Base-by-base conservation (phyloP, 441 rosid genomes). In the Bruguiera hainesii region DNA sequence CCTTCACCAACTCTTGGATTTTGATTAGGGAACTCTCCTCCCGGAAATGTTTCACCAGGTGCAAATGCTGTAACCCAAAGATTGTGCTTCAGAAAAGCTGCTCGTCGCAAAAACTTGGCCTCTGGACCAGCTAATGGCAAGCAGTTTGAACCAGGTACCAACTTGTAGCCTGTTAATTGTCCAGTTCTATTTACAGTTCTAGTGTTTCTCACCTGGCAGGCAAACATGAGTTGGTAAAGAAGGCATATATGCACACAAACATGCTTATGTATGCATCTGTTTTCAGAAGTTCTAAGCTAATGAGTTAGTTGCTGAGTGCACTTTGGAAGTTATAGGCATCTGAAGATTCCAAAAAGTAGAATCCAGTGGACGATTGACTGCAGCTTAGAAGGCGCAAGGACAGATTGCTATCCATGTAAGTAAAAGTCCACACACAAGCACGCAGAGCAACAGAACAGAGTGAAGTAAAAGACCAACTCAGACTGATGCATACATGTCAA, bases 21-120 rank as follows among this genome's bases (percentile, higher is more conserved):
- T 73, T 89, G 97, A 78, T 89, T 87, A 20, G 97, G 97, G 64
- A 89, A 91, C 61, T 89, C 97, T 69, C 97, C 97, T 63, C 97
- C 97, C 6, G 96, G 97, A 70, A 82, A 89, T 81, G 78, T 84
- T 76, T 91, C 90, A 11, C 79, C 81, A 11, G 59, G 80, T 42
- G 85, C 69, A 66, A 83, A 91, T 25, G 87, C 85, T 21, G 97
- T 91, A 26, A 91, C 91, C 96, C 97, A 91, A 6, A 89, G 89
- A 67, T 87, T 87, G 67, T 89, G 96, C 74, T 87, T 89, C 72
- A 91, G 71, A 76, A 91, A 89, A 60, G 97, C 85, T 26, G 97
- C 97, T 78, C 96, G 85, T 66, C 93, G 83, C 64, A 91, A 71
- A 79, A 89, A 79, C 69, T 86, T 87, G 19, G 97, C 97, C 74